Evolutionary conservation across 2,329 filamentous ascomycete genomes (phyloP).

Genomic region (Mycocentrospora acerina): DNA sequence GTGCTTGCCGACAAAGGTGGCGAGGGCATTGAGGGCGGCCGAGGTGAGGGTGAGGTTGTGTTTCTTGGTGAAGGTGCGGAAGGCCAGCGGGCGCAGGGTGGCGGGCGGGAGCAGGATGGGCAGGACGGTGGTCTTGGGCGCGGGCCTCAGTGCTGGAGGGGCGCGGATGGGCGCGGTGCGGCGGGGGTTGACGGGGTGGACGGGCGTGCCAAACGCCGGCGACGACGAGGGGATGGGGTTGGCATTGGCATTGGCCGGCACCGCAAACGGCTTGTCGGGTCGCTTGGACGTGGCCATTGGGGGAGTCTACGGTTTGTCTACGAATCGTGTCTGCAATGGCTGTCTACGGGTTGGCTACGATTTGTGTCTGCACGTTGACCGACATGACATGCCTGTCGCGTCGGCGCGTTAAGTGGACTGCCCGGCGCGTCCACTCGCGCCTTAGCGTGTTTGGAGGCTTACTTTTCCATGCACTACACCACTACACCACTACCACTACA

Average conservation of each 20-base stretch:
- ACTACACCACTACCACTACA: slow-evolving; percentile 2
- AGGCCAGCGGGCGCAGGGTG: slow-evolving; percentile 84
- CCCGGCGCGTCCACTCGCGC: slow-evolving; percentile 17
- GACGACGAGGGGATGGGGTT: slow-evolving; percentile 82
- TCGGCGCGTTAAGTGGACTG: slow-evolving; percentile 15
- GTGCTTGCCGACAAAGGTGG: slow-evolving; percentile 86
- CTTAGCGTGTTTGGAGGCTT: background rate
- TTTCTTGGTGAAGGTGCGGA: slow-evolving; percentile 96
- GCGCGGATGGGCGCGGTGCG: slow-evolving; percentile 45
- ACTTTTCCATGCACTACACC: background rate
- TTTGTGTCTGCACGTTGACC: too few relatives aligned
- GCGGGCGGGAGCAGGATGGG: slow-evolving; percentile 87
- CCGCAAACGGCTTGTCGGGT: slow-evolving; percentile 32
- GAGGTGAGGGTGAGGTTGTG: slow-evolving; percentile 92
- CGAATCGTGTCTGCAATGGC: slow-evolving; percentile 1
- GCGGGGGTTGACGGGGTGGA: slow-evolving; percentile 69
- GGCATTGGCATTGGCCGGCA: slow-evolving; percentile 56
- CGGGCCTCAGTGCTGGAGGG: slow-evolving; percentile 54
- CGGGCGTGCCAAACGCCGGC: slow-evolving; percentile 84
- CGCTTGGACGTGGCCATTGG: slow-evolving; percentile 33
- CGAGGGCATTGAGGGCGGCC: slow-evolving; percentile 79
- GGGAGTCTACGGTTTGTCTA: slow-evolving; percentile 5
- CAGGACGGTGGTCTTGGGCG: slow-evolving; percentile 64
- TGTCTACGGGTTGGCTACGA: too few relatives aligned
- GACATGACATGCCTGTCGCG: too few relatives aligned